Evolutionary conservation across 495 filamentous ascomycete genomes (phyloP).

Genomic region (Aspergillus taichungensis): DNA sequence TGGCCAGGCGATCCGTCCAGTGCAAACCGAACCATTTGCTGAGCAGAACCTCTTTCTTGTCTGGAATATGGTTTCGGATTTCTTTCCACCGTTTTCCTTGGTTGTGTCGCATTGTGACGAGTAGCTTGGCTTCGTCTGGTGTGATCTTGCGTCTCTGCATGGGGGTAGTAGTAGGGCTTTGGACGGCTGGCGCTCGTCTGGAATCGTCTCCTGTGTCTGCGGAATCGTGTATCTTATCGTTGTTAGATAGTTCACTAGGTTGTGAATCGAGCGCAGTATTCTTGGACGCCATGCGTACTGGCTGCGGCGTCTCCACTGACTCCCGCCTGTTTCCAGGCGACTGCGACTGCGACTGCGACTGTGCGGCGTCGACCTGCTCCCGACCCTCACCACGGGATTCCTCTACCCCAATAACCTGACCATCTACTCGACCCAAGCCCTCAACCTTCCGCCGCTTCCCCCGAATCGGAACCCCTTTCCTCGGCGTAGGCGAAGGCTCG

Average conservation of each 20-base stretch:
- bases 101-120: slow-evolving; percentile 24
- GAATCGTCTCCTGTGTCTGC: neutral
- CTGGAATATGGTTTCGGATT: slow-evolving; percentile 22
- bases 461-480: slow-evolving; percentile 13
- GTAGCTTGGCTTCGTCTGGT: slow-evolving; percentile 27
- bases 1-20: slow-evolving; percentile 25
- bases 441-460: slow-evolving; percentile 12
- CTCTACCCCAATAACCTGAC: no score
- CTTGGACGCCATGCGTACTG: no score
- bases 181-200: neutral
- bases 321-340: no score
- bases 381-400: slow-evolving; percentile 2
- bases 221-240: no score
- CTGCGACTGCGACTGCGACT: no score
- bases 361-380: no score
- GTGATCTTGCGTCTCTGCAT: slow-evolving; percentile 16
- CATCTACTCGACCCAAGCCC: no score
- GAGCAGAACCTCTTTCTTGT: slow-evolving; percentile 14
- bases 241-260: no score
- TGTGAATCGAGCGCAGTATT: no score
- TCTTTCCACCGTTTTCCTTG: slow-evolving; percentile 24
- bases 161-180: slow-evolving; percentile 9
- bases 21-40: slow-evolving; percentile 21
- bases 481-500: slow-evolving; percentile 26
- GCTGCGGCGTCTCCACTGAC: no score